Percentiles rank a stretch among this genome's conserved stretches.
Conservation (phyloP, 768 basidiomycete species). For the Naganishia antarctica region DNA sequence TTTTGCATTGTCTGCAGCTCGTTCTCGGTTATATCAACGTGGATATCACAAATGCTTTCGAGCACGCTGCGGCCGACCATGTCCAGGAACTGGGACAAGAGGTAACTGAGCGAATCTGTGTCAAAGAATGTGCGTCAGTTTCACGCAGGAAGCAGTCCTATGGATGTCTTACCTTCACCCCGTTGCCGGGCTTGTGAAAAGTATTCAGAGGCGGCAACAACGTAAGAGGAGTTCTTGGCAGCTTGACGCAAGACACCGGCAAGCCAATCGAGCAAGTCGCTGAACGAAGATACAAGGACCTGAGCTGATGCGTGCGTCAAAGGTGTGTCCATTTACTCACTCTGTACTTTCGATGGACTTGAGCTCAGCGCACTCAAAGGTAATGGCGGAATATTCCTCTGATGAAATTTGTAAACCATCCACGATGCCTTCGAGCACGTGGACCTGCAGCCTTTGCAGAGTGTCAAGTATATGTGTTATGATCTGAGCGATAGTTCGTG, state of each 20-base stretch:
- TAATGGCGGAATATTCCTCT: slow-evolving; percentile 1
- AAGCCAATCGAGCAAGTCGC: slow-evolving; percentile 14
- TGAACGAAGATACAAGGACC: not conserved
- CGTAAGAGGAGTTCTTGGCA: not conserved
- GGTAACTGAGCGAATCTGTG: not conserved
- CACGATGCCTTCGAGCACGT: slow-evolving; percentile 2
- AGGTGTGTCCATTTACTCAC: not conserved
- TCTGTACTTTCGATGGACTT: not conserved
- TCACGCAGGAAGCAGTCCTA: too few species aligned
- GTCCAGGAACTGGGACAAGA: slow-evolving; percentile 10
- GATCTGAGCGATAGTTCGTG: not conserved
- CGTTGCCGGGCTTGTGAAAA: slow-evolving; percentile 1
- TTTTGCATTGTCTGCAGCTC: not conserved
- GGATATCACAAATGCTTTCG: slow-evolving; percentile 4
- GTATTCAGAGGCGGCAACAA: not conserved
- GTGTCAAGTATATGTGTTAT: not conserved
- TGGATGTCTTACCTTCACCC: not conserved
- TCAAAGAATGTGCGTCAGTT: not conserved
- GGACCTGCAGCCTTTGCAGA: not conserved
- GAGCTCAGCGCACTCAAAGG: not conserved
- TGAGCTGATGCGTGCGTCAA: not conserved
- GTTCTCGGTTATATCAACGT: not conserved
- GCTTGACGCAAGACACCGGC: not conserved
- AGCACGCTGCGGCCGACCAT: slow-evolving; percentile 10
- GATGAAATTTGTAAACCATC: not conserved